These are phyloP conservation scores for Trypanosoma brucei DNA, from an alignment of 208 protist genomes.

Conservation along the genomic window DNA sequence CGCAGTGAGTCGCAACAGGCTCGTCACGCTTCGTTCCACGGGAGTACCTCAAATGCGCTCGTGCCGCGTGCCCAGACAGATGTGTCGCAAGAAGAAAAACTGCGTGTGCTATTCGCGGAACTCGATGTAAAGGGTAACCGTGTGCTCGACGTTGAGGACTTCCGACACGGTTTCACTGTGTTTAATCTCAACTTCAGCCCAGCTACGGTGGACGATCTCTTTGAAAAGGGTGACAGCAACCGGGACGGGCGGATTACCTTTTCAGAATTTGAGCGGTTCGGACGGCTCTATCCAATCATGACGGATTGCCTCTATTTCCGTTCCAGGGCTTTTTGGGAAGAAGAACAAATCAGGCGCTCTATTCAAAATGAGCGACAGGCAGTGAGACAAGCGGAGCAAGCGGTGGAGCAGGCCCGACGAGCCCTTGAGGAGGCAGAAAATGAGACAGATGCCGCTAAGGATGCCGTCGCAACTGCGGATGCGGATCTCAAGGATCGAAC, in stretches of 20 bases:
- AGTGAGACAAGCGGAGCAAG: constrained; percentile 52
- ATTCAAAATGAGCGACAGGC: constrained; percentile 77
- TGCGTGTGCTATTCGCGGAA: constrained; percentile 84
- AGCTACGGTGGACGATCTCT: constrained; percentile 87
- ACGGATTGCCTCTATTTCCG: constrained; percentile 88
- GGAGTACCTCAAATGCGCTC: constrained; percentile 44
- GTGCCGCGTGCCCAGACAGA: constrained; percentile 45
- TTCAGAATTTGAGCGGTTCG: constrained; percentile 89
- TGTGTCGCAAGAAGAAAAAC: constrained; percentile 80
- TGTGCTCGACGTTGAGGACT: constrained; percentile 74
- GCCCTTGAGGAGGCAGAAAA: constrained; percentile 44
- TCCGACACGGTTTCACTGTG: constrained; percentile 75
- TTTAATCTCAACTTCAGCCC: constrained; percentile 83
- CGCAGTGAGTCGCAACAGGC: constrained; percentile 27
- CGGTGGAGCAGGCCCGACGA: constrained; percentile 53
- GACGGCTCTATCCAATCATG: constrained; percentile 87
- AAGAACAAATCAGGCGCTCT: constrained; percentile 81
- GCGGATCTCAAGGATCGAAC: constrained; percentile 72
- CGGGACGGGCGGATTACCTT: constrained; percentile 79
- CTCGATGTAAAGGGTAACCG: constrained; percentile 80
- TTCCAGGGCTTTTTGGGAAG: constrained; percentile 89
- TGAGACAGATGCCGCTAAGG: constrained; percentile 58
- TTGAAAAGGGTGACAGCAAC: constrained; percentile 83
- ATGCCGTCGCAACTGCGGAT: constrained; percentile 57
- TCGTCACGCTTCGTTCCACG: constrained; percentile 30